Conservation (phyloP, 2,329 filamentous ascomycete genomes). For the Cladophialophora carrionii region DNA sequence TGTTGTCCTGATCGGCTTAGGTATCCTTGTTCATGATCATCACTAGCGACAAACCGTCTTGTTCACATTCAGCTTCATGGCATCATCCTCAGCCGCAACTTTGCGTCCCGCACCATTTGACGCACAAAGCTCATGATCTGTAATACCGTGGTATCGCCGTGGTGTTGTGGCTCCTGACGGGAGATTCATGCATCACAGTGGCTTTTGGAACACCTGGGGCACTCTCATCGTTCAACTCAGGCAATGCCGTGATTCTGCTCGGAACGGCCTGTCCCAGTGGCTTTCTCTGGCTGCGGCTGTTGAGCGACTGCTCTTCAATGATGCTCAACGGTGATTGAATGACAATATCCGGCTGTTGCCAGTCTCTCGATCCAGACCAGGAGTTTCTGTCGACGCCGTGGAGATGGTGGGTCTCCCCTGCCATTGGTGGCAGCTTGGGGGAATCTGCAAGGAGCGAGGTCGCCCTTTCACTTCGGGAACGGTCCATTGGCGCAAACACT, state of each 20-base stretch:
- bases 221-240: not conserved
- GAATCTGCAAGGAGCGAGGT: slow-evolving; percentile 13
- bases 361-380: slow-evolving; percentile 1
- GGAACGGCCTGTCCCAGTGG: not conserved
- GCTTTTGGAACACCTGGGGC: not conserved
- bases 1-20: not conserved
- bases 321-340: not conserved
- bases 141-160: not conserved
- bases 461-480: slow-evolving; percentile 14
- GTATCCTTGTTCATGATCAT: not conserved
- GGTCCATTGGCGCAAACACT: slow-evolving; percentile 30
- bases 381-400: not conserved
- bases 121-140: not conserved
- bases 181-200: not conserved
- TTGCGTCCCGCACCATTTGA: not conserved
- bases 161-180: not conserved
- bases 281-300: not conserved
- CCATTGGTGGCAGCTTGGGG: slow-evolving; percentile 8
- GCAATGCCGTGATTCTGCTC: not conserved
- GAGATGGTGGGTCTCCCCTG: slow-evolving; percentile 4
- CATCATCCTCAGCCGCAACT: not conserved
- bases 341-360: not conserved
- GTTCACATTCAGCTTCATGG: not conserved
- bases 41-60: not conserved
- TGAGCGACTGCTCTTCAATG: not conserved